phyloP scores from a whole-genome alignment of 1,284 basidiomycete species.

The Ceratobasidium sp. region DNA sequence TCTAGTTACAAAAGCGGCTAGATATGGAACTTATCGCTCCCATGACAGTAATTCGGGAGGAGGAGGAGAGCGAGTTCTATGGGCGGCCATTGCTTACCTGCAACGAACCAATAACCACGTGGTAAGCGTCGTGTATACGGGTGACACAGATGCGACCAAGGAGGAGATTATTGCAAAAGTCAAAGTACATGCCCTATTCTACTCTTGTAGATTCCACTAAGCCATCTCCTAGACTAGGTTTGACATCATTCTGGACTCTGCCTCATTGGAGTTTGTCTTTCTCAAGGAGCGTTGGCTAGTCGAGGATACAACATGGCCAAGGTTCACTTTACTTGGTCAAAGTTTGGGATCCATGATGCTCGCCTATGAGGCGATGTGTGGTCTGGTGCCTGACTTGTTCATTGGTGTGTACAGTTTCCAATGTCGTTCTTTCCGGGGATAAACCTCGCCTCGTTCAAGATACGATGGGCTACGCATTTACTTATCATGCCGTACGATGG shows the following conservation, averaged over 20 bases:
- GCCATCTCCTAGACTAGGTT: constrained; percentile 70
- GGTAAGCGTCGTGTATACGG: constrained; percentile 89
- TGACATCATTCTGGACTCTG: constrained; percentile 73
- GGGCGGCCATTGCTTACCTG: constrained; percentile 85
- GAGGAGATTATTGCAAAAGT: constrained; percentile 83
- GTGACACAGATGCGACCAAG: constrained; percentile 82
- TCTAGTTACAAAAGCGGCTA: neutral
- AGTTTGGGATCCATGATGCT: constrained; percentile 86
- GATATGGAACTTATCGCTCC: neutral
- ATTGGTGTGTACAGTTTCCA: constrained; percentile 65
- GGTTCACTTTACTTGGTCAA: constrained; percentile 91
- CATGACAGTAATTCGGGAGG: constrained; percentile 88
- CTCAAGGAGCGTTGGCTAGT: constrained; percentile 74
- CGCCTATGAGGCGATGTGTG: constrained; percentile 79
- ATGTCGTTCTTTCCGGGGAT: neutral
- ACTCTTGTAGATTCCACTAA: neutral
- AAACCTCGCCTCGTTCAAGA: constrained; percentile 58
- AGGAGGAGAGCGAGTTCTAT: constrained; percentile 95
- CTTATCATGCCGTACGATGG: constrained; percentile 76
- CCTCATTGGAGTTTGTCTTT: constrained; percentile 77
- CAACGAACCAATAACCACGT: constrained; percentile 75
- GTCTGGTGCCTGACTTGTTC: constrained; percentile 84
- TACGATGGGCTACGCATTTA: constrained; percentile 98
- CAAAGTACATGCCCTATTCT: constrained; percentile 60
- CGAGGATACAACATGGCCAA: constrained; percentile 83